phyloP scores from a whole-genome alignment of 768 basidiomycete genomes.

The Collybia sordida region DNA sequence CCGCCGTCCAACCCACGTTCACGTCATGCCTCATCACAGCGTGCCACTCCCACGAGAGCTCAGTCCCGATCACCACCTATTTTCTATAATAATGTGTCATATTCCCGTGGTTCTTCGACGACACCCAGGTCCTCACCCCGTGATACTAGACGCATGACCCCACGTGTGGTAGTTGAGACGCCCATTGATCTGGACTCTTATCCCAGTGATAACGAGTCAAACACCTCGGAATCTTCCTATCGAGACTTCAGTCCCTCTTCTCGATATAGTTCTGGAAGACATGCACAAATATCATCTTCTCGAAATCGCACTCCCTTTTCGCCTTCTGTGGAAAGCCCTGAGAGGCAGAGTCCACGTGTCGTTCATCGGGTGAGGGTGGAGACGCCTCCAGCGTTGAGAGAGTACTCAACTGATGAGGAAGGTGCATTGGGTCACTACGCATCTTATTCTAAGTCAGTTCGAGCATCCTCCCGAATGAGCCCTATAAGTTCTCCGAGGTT shows the following conservation, averaged over 20 bases:
- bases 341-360: not conserved
- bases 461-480: constrained; percentile 7
- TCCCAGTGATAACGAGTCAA: constrained; percentile 11
- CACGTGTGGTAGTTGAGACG: constrained; percentile 26
- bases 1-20: constrained; percentile 6
- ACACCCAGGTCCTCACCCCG: constrained; percentile 2
- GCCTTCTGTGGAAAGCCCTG: not conserved
- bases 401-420: constrained; percentile 22
- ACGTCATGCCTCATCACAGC: not conserved
- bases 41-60: not conserved
- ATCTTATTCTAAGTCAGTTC: constrained; percentile 4
- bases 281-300: not conserved
- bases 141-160: constrained; percentile 7
- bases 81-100: constrained; percentile 13
- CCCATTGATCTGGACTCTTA: constrained; percentile 20
- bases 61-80: constrained; percentile 1
- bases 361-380: constrained; percentile 19
- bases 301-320: not conserved
- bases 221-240: not conserved
- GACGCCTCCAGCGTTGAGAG: constrained; percentile 24
- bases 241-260: not conserved
- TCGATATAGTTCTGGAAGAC: not conserved
- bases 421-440: constrained; percentile 10
- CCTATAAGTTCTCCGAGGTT: constrained; percentile 15
- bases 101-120: constrained; percentile 11